Percentiles rank a stretch among this genome's conserved stretches.
These are phyloP conservation scores for Auriscalpium vulgare DNA, from an alignment of 768 basidiomycete species.

Conservation along the genomic window DNA sequence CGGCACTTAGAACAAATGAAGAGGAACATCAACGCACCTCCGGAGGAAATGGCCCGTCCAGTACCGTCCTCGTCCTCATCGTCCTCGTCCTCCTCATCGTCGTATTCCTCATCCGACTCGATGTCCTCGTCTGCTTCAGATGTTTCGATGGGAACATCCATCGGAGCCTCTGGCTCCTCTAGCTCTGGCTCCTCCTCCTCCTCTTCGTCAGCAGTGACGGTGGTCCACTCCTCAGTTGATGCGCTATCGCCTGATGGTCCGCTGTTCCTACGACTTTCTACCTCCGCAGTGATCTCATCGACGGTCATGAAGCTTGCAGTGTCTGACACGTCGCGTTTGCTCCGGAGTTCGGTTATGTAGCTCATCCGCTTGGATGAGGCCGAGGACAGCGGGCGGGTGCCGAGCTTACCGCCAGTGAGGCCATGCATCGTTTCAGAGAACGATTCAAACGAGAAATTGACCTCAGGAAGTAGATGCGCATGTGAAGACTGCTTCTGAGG, in stretches of 20 bases:
- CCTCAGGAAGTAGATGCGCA: slow-evolving; percentile 67
- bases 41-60: slow-evolving; percentile 46
- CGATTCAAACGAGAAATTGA: slow-evolving; percentile 70
- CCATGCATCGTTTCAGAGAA: slow-evolving; percentile 72
- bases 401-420: slow-evolving; percentile 28
- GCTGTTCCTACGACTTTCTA: slow-evolving; percentile 66
- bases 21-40: slow-evolving; percentile 34
- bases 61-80: slow-evolving; percentile 34
- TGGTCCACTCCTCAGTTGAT: slow-evolving; percentile 59
- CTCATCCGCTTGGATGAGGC: slow-evolving; percentile 59
- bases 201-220: slow-evolving; percentile 49
- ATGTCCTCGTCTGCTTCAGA: slow-evolving; percentile 39
- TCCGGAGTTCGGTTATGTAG: slow-evolving; percentile 73
- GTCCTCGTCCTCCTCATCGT: slow-evolving; percentile 36
- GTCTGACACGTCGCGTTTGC: slow-evolving; percentile 78
- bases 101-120: slow-evolving; percentile 34
- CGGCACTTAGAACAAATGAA: neutral
- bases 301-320: slow-evolving; percentile 91
- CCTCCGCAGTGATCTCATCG: slow-evolving; percentile 95
- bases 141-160: slow-evolving; percentile 29
- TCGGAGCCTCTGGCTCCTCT: neutral
- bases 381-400: slow-evolving; percentile 31
- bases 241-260: slow-evolving; percentile 36
- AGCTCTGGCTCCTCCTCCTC: slow-evolving; percentile 21
- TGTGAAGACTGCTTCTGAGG: slow-evolving; percentile 23